Evolutionary conservation across 306 rosid genomes (phyloP), one percentile per base, ranked within the genome.

Genomic region (Castanea sativa): DNA sequence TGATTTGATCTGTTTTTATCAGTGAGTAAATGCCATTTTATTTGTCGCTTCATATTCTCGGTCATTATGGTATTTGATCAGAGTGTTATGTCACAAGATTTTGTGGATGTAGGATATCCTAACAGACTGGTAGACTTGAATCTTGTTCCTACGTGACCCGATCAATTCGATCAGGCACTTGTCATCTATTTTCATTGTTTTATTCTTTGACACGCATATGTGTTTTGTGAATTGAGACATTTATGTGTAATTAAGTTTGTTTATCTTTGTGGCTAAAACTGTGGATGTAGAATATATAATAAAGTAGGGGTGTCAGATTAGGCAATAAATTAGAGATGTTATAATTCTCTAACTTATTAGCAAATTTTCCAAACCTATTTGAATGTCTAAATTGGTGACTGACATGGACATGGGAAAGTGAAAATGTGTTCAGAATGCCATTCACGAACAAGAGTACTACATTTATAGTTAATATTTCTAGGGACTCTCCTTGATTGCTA

Each of bases 191-290:
- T 38, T 38, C 45, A 7, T 38, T 38, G 45, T 38, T 38, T 38
- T 7, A 38, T 38, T 7, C 45, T 35, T 2, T 18, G n/a, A 33
- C 32, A 59, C 21, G 30, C 11, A 59, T 21, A 18, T 2, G 21
- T 64, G 45, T 5, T 64, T 25, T 5, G 21, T 30, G 72, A 67
- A 33, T 35, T 1, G n/a, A 19, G 35, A 5, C 25, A 33, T 12
- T 32, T 68, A 5, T 16, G 20, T 32, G n/a, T 35, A 23, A 23
- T 23, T 59, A 49, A 52, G 5, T 20, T 3, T 58, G 56, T 59
- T 72, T 15, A 21, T 15, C 25, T 71, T 76, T 64, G 49, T 80
- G 57, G 51, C 33, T 49, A 15, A 15, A 76, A 79, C 20, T 33
- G 30, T 29, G 56, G 7, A 14, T 21, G 12, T 45, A 16, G 15